Base-by-base conservation (phyloP, 2,329 filamentous ascomycete species). In the Didymellaceae sp. region DNA sequence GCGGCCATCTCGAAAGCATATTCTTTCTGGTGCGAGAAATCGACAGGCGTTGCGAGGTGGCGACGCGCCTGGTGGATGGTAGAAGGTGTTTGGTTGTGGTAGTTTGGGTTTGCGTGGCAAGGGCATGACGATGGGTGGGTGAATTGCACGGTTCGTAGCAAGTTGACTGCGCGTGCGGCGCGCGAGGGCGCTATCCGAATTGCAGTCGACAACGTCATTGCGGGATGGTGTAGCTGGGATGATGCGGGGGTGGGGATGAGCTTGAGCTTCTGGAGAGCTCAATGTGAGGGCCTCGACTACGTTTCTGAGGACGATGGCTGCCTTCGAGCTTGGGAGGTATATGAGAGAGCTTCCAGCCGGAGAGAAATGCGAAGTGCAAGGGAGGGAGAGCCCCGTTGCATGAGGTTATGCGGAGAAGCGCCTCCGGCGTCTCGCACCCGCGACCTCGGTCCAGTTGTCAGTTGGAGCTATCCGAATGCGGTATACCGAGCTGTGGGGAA, bases 1-100 rank as follows among this genome's bases (percentile, higher is more conserved):
- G 94, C 91, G 0, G 94, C 94, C 93, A 99, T 96, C 74, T 99
- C 94, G 70, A 99, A 99, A 11, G 94, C 94, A 77, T 99, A 99
- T 73, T 99, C 94, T 72, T 95, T 96, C 67, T 91, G 84, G 58
- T 86, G 83, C 2, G 83, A 82, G 7, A 81, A 76, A 65, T 91
- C 87, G 21, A 88, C 77, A 0, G 92, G 90, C 0, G 90, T 93
- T n/a, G 90, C 91, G 52, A 92, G 76, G 53, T 82, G 78, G 31
- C 83, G 76, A 31, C 80, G 80, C 30, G 81, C 82, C 75, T 83
- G 82, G 10, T 70, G 63, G 32, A 80, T 69, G 5, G 79, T 73
- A 2, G 58, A 62, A 5, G 64, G 66, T 22, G 61, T 64, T 30
- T 62, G 62, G 38, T 80, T 72, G 61, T 92, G 86, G 61, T 91